Percentiles rank a stretch among this genome's conserved stretches.
Conservation (phyloP, 176 grass and related monocot genomes). For the Oryza punctata region DNA sequence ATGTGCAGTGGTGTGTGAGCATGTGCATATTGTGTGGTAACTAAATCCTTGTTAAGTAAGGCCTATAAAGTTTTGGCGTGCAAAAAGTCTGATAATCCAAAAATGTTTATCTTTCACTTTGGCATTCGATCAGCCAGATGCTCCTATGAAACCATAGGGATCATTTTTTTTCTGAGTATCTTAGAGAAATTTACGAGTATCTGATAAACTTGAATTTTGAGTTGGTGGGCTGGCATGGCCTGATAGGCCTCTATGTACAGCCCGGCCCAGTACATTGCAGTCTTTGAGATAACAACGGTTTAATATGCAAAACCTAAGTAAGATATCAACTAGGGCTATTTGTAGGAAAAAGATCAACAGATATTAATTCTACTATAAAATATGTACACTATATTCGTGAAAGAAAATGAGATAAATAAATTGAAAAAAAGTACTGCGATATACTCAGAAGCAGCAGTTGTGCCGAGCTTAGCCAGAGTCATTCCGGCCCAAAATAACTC, state of each 20-base stretch:
- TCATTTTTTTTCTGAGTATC: not conserved
- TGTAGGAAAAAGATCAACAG: too few relatives aligned
- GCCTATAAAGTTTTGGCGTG: not conserved
- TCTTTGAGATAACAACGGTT: not conserved
- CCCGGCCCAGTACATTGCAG: not conserved
- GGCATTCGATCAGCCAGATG: not conserved
- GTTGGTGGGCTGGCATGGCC: not conserved
- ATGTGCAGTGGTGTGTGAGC: too few relatives aligned
- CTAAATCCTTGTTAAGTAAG: not conserved
- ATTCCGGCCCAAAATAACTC: not conserved
- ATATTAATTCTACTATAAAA: not conserved
- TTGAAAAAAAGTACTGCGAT: not conserved
- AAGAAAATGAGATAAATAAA: not conserved
- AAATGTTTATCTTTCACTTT: not conserved
- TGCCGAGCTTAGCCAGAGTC: not conserved
- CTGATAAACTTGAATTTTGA: not conserved
- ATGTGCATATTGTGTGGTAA: not conserved
- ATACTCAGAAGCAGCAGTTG: not conserved
- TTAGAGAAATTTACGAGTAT: not conserved
- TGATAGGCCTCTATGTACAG: not conserved
- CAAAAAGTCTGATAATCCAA: not conserved
- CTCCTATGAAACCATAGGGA: not conserved
- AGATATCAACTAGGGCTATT: too few relatives aligned
- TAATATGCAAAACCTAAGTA: too few relatives aligned
- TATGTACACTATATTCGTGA: not conserved